A percentile compares a stretch with the other conserved stretches of the same genome.
phyloP scores from a whole-genome alignment of 306 rosid species.

The Ochetophila trinervis region DNA sequence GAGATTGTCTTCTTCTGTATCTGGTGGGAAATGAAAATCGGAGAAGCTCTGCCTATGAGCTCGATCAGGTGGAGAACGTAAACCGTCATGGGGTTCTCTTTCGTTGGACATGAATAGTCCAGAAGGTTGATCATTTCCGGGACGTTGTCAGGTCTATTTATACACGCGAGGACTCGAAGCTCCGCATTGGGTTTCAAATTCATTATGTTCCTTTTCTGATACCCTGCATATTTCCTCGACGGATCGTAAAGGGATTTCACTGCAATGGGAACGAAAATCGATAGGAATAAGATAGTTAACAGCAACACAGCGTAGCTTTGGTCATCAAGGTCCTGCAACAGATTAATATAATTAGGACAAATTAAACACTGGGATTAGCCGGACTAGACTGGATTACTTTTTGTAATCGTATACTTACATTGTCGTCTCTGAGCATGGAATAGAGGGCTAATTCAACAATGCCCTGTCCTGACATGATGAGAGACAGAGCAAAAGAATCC shows the following conservation, averaged over 20 bases:
- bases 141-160: conserved; percentile 40
- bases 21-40: conserved; percentile 52
- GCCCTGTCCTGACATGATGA: conserved; percentile 58
- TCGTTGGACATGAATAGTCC: conserved; percentile 43
- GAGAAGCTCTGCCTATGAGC: conserved; percentile 56
- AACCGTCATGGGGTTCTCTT: conserved; percentile 33
- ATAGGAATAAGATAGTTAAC: conserved; percentile 5
- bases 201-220: conserved; percentile 47
- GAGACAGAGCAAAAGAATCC: conserved; percentile 39
- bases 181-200: conserved; percentile 40
- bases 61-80: conserved; percentile 53
- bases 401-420: conserved; percentile 27
- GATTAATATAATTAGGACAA: background rate
- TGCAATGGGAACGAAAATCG: conserved; percentile 28
- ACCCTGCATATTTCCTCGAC: conserved; percentile 54
- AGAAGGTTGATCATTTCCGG: conserved; percentile 42
- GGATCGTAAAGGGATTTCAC: conserved; percentile 45
- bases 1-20: conserved; percentile 23
- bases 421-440: conserved; percentile 22
- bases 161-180: conserved; percentile 46
- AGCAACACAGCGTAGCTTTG: conserved; percentile 29
- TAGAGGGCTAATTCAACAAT: conserved; percentile 41
- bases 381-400: too few relatives aligned
- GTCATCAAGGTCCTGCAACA: conserved; percentile 15
- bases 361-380: too few relatives aligned